Percentiles rank a stretch among this genome's conserved stretches.
phyloP scores from a whole-genome alignment of 495 filamentous ascomycete species.

The Neurospora africana region DNA sequence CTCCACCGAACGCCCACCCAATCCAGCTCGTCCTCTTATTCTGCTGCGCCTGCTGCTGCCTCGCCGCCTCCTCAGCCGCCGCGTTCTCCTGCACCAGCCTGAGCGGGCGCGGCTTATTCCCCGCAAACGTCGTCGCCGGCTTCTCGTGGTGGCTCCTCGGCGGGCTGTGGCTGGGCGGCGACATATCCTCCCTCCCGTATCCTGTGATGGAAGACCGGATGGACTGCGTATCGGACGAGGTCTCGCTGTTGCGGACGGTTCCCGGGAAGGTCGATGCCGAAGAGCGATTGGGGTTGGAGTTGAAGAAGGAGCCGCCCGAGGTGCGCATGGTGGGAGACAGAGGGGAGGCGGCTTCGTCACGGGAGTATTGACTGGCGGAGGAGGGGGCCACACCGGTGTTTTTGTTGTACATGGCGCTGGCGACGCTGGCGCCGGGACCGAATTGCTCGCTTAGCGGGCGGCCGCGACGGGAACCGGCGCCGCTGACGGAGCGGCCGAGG shows the following conservation, averaged over 20 bases:
- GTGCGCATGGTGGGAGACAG: conserved; percentile 42
- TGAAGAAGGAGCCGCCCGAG: conserved; percentile 31
- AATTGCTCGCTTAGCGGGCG: conserved; percentile 63
- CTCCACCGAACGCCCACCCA: conserved; percentile 34
- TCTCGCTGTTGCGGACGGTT: conserved; percentile 49
- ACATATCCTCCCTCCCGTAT: conserved; percentile 32
- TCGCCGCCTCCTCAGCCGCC: conserved; percentile 17
- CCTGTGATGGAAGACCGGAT: conserved; percentile 31
- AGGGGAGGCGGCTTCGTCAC: conserved; percentile 35
- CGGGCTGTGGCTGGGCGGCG: conserved; percentile 44
- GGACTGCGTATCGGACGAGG: conserved; percentile 38
- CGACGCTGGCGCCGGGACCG: conserved; percentile 50
- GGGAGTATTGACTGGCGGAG: conserved; percentile 30
- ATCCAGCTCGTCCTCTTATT: conserved; percentile 48
- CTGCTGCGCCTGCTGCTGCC: conserved; percentile 7
- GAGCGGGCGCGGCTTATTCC: conserved; percentile 73
- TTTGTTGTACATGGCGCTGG: conserved; percentile 72
- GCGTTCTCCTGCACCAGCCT: conserved; percentile 66
- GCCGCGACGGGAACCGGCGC: conserved; percentile 29
- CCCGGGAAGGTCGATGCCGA: conserved; percentile 37
- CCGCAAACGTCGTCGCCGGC: conserved; percentile 50
- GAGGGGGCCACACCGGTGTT: conserved; percentile 45
- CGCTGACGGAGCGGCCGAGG: conserved; percentile 52
- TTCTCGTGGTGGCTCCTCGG: conserved; percentile 43
- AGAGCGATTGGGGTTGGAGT: conserved; percentile 32